Percentiles rank a stretch among this genome's conserved stretches.
phyloP scores from a whole-genome alignment of 441 rosid species.

The Adansonia gregorii region DNA sequence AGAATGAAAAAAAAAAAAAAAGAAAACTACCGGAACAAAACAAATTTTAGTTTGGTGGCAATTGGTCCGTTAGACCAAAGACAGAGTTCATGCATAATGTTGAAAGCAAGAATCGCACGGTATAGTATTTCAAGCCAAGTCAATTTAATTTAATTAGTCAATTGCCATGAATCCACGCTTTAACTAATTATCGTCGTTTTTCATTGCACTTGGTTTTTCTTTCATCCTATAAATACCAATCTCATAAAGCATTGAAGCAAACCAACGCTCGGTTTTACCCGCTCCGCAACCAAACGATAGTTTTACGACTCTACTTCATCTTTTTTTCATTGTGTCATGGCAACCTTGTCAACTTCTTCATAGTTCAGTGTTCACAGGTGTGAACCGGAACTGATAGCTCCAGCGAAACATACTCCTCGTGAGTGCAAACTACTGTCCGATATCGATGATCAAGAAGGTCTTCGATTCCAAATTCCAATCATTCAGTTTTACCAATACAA shows the following conservation, averaged over 20 bases:
- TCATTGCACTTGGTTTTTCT: not conserved
- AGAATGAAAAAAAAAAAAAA: no score
- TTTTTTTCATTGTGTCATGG: not conserved
- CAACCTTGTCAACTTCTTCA: conserved; percentile 6
- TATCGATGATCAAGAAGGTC: conserved; percentile 53
- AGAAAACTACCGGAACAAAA: no score
- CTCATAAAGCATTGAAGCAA: not conserved
- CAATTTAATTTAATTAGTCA: not conserved
- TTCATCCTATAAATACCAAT: not conserved
- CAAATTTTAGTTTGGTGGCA: no score
- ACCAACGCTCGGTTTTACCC: not conserved
- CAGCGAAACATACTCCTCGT: conserved; percentile 44
- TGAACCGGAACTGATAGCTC: conserved; percentile 38
- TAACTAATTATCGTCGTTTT: not conserved
- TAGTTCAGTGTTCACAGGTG: conserved; percentile 36
- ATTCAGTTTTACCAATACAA: conserved; percentile 27
- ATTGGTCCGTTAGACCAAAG: no score
- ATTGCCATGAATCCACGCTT: not conserved
- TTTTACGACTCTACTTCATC: not conserved
- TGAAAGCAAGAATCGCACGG: no score
- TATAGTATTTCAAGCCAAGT: not conserved
- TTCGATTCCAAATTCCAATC: conserved; percentile 39
- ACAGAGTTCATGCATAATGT: no score
- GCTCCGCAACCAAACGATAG: not conserved
- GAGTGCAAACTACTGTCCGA: conserved; percentile 46